Evolutionary conservation across 768 basidiomycete species (phyloP), one percentile per base, ranked within the genome.

Genomic region (Kwoniella sp.): DNA sequence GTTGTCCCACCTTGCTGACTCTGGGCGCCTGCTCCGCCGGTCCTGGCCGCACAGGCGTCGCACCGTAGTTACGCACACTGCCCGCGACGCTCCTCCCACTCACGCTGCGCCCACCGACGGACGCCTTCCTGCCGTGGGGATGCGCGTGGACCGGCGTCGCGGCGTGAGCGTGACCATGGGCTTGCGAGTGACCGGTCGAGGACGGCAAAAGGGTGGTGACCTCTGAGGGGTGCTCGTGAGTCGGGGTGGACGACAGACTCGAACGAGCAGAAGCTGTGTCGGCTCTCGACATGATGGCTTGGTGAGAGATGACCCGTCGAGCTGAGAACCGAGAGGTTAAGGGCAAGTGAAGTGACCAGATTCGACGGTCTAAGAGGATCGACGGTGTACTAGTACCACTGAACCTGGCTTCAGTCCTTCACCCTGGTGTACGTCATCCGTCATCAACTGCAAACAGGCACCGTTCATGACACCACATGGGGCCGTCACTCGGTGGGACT

Each of bases 1-100:
- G 62, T 41, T 71, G 70, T 19, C 70, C 70, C 8, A 38, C 42
- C 49, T 67, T 67, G 29, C 60, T 67, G 36, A 71, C 70, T 49
- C 67, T 62, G 3, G 70, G 62, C 11, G 61, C 60, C 47, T 67
- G 64, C 20, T 62, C 50, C 12, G 57, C 50, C 27, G 68, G 68
- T 6, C 63, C 59, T 19, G 62, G 63, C 29, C 52, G 38, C 15
- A 49, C 53, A 12, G 22, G 20, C 1, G 55, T 46, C 14, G 65
- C 50, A 4, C 65, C 68, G 56, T 67, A 67, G 15, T 53, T 58
- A 27, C 67, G 34, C 25, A 65, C 50, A 48, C 64, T 65, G 3
- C 63, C 63, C 12, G 60, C 60, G 8, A 50, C 46, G 27, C 66
- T 68, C 32, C 60, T 39, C 7, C 60, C 62, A 45, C 58, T 57